phyloP scores from a whole-genome alignment of 1,284 basidiomycete species.

The Ganoderma meredithae region DNA sequence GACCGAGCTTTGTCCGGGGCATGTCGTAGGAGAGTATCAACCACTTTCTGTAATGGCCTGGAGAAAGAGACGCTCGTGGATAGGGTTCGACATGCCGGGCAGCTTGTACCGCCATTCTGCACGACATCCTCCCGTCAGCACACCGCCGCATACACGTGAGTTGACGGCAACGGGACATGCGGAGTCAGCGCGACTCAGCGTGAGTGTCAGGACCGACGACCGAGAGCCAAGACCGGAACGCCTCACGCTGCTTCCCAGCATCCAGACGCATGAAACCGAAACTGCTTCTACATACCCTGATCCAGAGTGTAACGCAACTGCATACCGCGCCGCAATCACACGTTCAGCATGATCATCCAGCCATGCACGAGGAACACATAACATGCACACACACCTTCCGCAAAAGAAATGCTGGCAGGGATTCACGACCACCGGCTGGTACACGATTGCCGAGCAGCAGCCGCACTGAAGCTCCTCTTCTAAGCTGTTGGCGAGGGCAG shows the following conservation, averaged over 20 bases:
- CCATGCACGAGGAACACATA: not conserved
- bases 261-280: not conserved
- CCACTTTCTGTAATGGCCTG: conserved; percentile 70
- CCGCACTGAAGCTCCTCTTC: conserved; percentile 80
- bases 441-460: conserved; percentile 81
- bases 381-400: conserved; percentile 63
- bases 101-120: conserved; percentile 82
- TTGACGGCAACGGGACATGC: not conserved
- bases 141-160: not conserved
- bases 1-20: conserved; percentile 71
- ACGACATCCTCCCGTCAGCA: conserved; percentile 21
- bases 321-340: conserved; percentile 4
- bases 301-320: conserved; percentile 81
- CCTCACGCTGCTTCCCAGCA: not conserved
- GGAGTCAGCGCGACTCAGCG: not conserved
- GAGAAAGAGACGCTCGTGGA: conserved; percentile 74
- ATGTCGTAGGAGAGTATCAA: conserved; percentile 70
- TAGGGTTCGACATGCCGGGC: conserved; percentile 74
- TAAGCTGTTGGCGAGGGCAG: conserved; percentile 62
- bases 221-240: not conserved
- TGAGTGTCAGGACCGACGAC: not conserved
- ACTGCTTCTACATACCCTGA: conserved; percentile 63
- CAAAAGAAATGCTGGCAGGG: conserved; percentile 89
- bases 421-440: conserved; percentile 76
- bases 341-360: conserved; percentile 3